These are phyloP conservation scores for Protomyces pachydermus DNA, from an alignment of 1,139 yeast genomes.

Conservation along the genomic window DNA sequence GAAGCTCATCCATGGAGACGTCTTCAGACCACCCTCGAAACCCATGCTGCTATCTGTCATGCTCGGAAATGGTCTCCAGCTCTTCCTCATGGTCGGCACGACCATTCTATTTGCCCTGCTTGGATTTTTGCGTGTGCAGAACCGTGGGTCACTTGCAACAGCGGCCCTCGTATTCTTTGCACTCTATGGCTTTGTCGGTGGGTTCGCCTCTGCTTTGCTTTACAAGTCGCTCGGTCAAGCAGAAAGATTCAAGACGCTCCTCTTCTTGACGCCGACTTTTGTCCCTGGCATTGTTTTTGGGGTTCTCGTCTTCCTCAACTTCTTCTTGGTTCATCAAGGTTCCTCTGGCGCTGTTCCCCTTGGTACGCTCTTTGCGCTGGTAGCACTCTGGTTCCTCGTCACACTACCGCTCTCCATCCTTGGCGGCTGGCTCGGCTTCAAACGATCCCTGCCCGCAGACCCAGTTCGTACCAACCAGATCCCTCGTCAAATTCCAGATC, in stretches of 20 bases:
- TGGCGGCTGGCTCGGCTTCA: constrained; percentile 75
- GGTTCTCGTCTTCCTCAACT: constrained; percentile 64
- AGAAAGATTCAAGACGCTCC: constrained; percentile 80
- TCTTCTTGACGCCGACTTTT: constrained; percentile 72
- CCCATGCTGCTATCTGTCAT: constrained; percentile 69
- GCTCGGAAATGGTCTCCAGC: constrained; percentile 84
- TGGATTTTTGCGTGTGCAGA: constrained; percentile 88
- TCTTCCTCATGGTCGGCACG: constrained; percentile 67
- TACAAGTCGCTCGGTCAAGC: constrained; percentile 84
- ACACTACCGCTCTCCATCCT: constrained; percentile 77
- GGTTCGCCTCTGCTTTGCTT: constrained; percentile 76
- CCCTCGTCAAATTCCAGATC: constrained; percentile 90
- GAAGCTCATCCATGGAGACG: constrained; percentile 94
- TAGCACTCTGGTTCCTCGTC: constrained; percentile 76
- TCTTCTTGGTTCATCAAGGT: constrained; percentile 68
- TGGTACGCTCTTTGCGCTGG: constrained; percentile 79
- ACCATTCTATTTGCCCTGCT: constrained; percentile 78
- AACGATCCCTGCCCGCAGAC: constrained; percentile 52
- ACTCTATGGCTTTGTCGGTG: constrained; percentile 70
- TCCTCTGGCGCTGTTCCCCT: constrained; percentile 95
- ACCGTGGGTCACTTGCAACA: constrained; percentile 88
- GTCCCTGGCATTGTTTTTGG: constrained; percentile 71
- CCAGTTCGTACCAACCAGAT: constrained; percentile 78
- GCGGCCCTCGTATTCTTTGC: constrained; percentile 81
- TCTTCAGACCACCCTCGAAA: constrained; percentile 76